These are phyloP conservation scores for Trametes polyzona DNA, from an alignment of 1,284 basidiomycete species.

Conservation along the genomic window DNA sequence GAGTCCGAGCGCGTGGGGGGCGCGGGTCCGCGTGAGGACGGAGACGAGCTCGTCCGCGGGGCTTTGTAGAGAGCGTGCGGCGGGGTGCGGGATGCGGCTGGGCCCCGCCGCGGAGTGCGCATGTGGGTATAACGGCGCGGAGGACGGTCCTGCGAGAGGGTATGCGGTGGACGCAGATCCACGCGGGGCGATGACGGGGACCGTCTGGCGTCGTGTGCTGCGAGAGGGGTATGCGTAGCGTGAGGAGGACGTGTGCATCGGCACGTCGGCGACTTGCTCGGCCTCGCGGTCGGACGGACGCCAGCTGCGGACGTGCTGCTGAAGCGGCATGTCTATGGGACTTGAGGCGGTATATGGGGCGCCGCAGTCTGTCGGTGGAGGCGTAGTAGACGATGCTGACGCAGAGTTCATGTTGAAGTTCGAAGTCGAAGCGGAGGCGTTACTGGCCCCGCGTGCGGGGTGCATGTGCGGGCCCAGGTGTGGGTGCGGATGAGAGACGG, in stretches of 20 bases:
- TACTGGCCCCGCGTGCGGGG: not conserved
- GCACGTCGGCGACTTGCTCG: not conserved
- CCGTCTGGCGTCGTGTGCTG: not conserved
- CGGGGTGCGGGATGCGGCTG: constrained; percentile 1
- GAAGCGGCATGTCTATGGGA: not conserved
- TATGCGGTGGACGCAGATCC: not conserved
- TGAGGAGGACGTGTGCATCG: not conserved
- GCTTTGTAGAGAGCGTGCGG: constrained; percentile 13
- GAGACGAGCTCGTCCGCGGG: constrained; percentile 24
- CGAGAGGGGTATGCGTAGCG: not conserved
- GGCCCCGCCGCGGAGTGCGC: not conserved
- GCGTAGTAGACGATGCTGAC: too few relatives aligned
- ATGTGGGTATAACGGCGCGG: not conserved
- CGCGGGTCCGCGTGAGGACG: constrained; percentile 5
- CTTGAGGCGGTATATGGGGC: not conserved
- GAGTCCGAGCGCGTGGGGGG: not conserved
- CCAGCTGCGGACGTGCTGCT: not conserved
- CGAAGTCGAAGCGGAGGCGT: too few relatives aligned
- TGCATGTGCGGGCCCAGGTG: not conserved
- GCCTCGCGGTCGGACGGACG: not conserved
- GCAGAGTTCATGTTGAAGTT: too few relatives aligned
- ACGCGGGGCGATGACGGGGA: not conserved
- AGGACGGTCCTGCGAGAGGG: not conserved
- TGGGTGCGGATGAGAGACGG: not conserved
- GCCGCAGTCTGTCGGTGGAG: not conserved